phyloP scores from a whole-genome alignment of 176 grass and related monocot species.

The Musa schizocarpa region DNA sequence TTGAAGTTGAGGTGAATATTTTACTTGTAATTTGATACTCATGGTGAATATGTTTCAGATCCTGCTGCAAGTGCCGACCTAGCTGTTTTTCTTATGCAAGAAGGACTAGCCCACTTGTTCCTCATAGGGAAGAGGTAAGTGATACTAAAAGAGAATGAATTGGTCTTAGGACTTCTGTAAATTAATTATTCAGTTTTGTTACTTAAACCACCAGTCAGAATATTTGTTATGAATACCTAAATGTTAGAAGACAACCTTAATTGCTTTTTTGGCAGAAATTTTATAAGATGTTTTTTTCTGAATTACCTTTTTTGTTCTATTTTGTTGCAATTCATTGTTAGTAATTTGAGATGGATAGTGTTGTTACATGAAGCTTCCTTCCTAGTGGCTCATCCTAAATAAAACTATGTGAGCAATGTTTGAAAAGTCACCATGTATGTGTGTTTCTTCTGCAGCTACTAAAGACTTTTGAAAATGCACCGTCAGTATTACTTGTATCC shows the following conservation, averaged over 20 bases:
- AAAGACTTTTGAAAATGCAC: no score
- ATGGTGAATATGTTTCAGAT: slow-evolving; percentile 36
- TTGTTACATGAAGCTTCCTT: background rate
- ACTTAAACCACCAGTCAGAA: background rate
- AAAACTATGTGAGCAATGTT: background rate
- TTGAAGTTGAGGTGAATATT: background rate
- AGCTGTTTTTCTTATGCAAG: slow-evolving; percentile 98
- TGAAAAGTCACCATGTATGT: background rate
- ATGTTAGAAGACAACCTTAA: background rate
- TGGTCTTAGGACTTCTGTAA: background rate
- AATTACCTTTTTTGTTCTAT: background rate
- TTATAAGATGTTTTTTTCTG: background rate
- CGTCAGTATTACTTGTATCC: no score
- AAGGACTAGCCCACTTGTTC: slow-evolving; percentile 85
- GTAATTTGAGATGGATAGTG: background rate
- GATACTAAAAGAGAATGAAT: background rate
- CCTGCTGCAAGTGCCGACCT: slow-evolving; percentile 95
- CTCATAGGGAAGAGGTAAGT: slow-evolving; percentile 76
- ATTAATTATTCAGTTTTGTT: background rate
- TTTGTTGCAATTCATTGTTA: background rate
- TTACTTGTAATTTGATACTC: background rate
- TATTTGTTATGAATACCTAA: no score
- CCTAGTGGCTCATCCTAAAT: background rate
- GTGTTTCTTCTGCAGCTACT: background rate
- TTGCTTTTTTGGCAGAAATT: background rate